phyloP scores from a whole-genome alignment of 202 grass and related monocot species.

The Panicum virgatum region DNA sequence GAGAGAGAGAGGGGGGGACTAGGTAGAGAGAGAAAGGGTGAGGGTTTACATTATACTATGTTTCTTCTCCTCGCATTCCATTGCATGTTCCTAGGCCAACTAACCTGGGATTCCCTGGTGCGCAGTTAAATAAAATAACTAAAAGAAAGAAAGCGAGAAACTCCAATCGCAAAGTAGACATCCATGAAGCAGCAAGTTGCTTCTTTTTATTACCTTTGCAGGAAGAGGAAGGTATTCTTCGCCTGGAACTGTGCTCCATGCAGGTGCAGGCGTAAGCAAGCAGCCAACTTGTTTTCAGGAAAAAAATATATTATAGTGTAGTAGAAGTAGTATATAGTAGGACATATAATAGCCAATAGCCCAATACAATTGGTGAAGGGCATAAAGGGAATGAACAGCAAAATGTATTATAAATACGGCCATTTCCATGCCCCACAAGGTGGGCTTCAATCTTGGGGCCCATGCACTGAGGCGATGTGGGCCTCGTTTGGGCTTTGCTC shows the following conservation, averaged over 20 bases:
- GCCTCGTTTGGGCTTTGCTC: constrained; percentile 14
- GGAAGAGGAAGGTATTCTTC: neutral
- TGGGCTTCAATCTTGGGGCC: neutral
- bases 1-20: too few species aligned
- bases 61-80: too few species aligned
- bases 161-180: neutral
- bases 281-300: neutral
- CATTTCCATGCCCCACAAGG: neutral
- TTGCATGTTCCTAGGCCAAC: neutral
- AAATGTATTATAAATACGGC: neutral
- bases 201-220: neutral
- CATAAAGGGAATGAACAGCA: neutral
- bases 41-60: too few species aligned
- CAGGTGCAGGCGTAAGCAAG: neutral
- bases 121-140: constrained; percentile 3
- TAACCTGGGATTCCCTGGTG: constrained; percentile 9
- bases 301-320: too few species aligned
- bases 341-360: neutral
- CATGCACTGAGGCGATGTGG: neutral
- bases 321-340: too few species aligned
- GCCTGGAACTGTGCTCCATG: neutral
- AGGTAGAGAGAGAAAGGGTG: too few species aligned
- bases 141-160: constrained; percentile 9
- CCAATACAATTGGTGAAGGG: neutral
- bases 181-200: neutral